These are phyloP conservation scores for Aspergillus campestris DNA, from an alignment of 495 filamentous ascomycete genomes.

Conservation along the genomic window DNA sequence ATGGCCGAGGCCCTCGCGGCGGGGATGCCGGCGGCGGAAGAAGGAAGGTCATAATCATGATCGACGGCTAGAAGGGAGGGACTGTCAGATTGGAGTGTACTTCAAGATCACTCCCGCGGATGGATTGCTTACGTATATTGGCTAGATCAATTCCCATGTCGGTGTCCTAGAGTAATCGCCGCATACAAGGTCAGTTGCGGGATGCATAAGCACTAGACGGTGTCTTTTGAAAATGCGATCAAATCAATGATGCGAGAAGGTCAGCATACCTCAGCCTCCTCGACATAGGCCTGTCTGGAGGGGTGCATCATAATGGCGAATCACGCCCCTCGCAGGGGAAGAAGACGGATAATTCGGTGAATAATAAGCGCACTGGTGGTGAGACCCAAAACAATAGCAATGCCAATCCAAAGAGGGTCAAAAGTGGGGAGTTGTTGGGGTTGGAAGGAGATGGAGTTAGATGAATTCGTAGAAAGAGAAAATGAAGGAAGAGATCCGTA, in stretches of 20 bases:
- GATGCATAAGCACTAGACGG: conserved; percentile 27
- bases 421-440: too few relatives aligned
- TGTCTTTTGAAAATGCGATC: conserved; percentile 14
- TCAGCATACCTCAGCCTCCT: conserved; percentile 70
- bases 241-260: background rate
- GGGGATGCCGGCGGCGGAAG: conserved; percentile 64
- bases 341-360: background rate
- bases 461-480: too few relatives aligned
- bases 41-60: conserved; percentile 75
- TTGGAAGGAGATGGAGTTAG: too few relatives aligned
- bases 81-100: background rate
- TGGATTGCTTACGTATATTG: conserved; percentile 59
- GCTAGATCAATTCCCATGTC: conserved; percentile 70
- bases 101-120: background rate
- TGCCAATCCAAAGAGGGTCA: too few relatives aligned
- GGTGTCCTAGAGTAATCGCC: conserved; percentile 34
- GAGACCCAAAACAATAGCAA: too few relatives aligned
- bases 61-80: conserved; percentile 54
- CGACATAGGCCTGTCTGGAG: conserved; percentile 88
- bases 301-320: conserved; percentile 70
- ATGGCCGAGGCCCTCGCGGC: conserved; percentile 84
- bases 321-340: conserved; percentile 1
- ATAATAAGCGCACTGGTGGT: background rate
- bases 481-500: too few relatives aligned
- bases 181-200: conserved; percentile 14